These are phyloP conservation scores for Phaeosphaeriaceae sp. DNA, from an alignment of 2,329 filamentous ascomycete species.

Conservation along the genomic window DNA sequence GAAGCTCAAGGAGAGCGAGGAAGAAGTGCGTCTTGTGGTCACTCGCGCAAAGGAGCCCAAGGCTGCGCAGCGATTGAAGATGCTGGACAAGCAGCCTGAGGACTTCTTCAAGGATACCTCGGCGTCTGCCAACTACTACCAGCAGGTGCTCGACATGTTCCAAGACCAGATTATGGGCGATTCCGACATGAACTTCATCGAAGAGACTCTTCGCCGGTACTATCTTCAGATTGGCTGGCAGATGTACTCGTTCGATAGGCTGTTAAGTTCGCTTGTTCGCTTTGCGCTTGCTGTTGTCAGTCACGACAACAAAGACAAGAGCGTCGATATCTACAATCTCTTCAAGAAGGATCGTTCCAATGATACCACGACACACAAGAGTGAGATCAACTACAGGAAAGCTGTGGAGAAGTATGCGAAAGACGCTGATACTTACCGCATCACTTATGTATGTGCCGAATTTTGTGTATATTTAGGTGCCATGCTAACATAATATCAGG, in stretches of 20 bases:
- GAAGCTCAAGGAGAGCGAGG: slow-evolving; percentile 80
- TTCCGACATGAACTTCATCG: slow-evolving; percentile 80
- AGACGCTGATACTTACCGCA: slow-evolving; percentile 88
- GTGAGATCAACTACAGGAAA: slow-evolving; percentile 88
- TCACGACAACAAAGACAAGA: slow-evolving; percentile 90
- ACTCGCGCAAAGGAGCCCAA: slow-evolving; percentile 75
- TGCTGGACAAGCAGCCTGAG: slow-evolving; percentile 75
- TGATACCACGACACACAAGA: slow-evolving; percentile 86
- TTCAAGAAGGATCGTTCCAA: slow-evolving; percentile 82
- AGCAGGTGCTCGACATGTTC: slow-evolving; percentile 81
- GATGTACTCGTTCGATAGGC: slow-evolving; percentile 89
- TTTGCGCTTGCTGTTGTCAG: slow-evolving; percentile 84
- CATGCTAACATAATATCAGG: slow-evolving; percentile 33
- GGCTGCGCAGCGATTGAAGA: slow-evolving; percentile 81
- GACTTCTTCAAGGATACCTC: slow-evolving; percentile 77
- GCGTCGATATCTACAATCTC: slow-evolving; percentile 83
- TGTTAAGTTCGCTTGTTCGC: slow-evolving; percentile 80
- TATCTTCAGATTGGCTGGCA: slow-evolving; percentile 93
- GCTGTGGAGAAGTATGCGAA: slow-evolving; percentile 92
- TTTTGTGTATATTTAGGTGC: not conserved
- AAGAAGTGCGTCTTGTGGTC: slow-evolving; percentile 75
- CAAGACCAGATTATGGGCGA: slow-evolving; percentile 86
- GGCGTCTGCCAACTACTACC: slow-evolving; percentile 75
- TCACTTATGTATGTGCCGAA: slow-evolving; percentile 78
- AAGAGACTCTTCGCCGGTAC: slow-evolving; percentile 89